phyloP scores from a whole-genome alignment of 2,329 filamentous ascomycete genomes.

The Colletotrichum melonis region DNA sequence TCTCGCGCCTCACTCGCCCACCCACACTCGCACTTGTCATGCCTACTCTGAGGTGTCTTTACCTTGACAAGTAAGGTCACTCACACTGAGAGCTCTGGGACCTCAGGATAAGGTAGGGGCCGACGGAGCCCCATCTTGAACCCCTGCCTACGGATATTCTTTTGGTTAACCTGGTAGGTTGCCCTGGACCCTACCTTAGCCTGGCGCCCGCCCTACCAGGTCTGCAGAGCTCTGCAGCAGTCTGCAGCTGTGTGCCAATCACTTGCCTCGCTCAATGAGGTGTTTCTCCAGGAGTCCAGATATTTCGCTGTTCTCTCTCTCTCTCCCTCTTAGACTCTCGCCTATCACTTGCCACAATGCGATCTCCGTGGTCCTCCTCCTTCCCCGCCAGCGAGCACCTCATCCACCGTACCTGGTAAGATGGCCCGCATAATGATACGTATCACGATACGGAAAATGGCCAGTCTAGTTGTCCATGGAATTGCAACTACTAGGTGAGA shows the following conservation, averaged over 20 bases:
- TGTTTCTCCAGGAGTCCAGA: neutral
- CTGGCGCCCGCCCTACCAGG: conserved; percentile 20
- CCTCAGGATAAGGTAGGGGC: conserved; percentile 3
- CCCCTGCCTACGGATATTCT: neutral
- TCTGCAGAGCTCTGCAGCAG: neutral
- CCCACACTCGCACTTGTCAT: neutral
- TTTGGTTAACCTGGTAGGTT: neutral
- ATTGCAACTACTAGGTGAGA: neutral
- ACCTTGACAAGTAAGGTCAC: neutral
- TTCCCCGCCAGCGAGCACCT: neutral
- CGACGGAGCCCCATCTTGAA: neutral
- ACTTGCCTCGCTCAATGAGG: neutral
- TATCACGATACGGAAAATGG: neutral
- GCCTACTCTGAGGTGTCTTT: neutral
- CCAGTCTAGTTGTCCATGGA: neutral
- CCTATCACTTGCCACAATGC: neutral
- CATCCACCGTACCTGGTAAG: neutral
- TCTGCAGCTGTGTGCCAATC: neutral
- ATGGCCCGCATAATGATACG: neutral
- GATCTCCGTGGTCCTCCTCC: neutral
- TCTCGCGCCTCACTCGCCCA: neutral
- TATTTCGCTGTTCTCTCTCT: neutral
- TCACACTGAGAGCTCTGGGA: neutral
- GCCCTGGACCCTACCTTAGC: conserved; percentile 4
- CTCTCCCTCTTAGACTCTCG: neutral